phyloP scores from a whole-genome alignment of 208 protist genomes.

The Leishmania tarentolae region DNA sequence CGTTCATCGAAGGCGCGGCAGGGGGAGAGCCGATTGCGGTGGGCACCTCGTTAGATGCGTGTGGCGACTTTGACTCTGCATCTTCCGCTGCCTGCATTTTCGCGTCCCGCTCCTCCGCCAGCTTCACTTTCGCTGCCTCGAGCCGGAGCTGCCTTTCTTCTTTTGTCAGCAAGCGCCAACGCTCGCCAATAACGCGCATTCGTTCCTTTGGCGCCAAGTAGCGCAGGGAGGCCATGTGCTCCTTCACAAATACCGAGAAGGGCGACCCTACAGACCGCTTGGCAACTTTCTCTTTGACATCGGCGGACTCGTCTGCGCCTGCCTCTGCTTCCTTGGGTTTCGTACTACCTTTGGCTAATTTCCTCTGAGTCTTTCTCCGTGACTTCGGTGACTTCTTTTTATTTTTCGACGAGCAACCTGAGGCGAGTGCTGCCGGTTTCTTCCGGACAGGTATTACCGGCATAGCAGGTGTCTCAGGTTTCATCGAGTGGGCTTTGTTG shows the following conservation, averaged over 20 bases:
- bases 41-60: not conserved
- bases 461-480: conserved; percentile 1
- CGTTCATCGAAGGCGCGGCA: not conserved
- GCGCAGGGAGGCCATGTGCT: conserved; percentile 61
- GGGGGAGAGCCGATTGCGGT: not conserved
- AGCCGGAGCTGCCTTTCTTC: conserved; percentile 31
- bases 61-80: not conserved
- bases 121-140: conserved; percentile 4
- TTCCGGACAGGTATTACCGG: conserved; percentile 17
- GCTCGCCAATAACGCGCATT: conserved; percentile 55
- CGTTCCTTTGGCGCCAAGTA: conserved; percentile 50
- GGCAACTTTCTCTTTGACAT: not conserved
- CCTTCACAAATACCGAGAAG: conserved; percentile 69
- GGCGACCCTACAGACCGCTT: conserved; percentile 21
- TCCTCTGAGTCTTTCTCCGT: not conserved
- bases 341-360: not conserved
- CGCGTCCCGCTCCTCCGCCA: conserved; percentile 3
- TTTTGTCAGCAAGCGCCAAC: conserved; percentile 50
- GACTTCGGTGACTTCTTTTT: conserved; percentile 5
- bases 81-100: not conserved
- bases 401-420: not conserved
- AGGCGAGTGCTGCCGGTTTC: conserved; percentile 8
- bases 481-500: conserved; percentile 17
- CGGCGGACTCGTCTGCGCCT: not conserved
- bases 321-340: not conserved